These are phyloP conservation scores for Amanita phalloides DNA, from an alignment of 768 basidiomycete species.

Conservation along the genomic window DNA sequence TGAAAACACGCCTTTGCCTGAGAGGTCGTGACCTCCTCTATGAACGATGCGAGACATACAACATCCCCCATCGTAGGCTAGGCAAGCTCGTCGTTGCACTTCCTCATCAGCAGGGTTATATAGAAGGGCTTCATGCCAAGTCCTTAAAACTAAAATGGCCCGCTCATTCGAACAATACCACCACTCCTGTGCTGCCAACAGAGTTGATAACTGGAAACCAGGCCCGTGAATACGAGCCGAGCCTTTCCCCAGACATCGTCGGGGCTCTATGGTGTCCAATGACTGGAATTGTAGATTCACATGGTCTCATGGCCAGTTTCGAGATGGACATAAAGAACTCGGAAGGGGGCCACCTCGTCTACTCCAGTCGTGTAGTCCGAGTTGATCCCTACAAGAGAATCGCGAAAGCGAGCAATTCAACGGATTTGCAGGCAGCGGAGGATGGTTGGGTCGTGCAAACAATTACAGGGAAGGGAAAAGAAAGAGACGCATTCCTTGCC, in stretches of 20 bases:
- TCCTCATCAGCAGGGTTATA: slow-evolving; percentile 53
- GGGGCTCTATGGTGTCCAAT: slow-evolving; percentile 74
- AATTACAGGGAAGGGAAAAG: slow-evolving; percentile 36
- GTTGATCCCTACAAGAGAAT: slow-evolving; percentile 51
- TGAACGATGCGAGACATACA: slow-evolving; percentile 48
- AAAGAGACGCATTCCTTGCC: slow-evolving; percentile 56
- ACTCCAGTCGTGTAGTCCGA: slow-evolving; percentile 75
- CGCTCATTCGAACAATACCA: slow-evolving; percentile 20
- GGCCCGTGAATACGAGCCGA: slow-evolving; percentile 71
- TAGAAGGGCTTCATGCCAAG: slow-evolving; percentile 58
- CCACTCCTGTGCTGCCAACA: slow-evolving; percentile 42
- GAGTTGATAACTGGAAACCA: slow-evolving; percentile 56
- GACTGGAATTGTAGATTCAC: slow-evolving; percentile 88
- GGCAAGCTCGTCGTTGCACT: slow-evolving; percentile 90
- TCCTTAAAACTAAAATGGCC: slow-evolving; percentile 45
- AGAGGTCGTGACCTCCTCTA: slow-evolving; percentile 83
- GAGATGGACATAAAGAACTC: slow-evolving; percentile 74
- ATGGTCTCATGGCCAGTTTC: slow-evolving; percentile 71
- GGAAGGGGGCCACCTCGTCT: slow-evolving; percentile 59
- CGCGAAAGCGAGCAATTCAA: slow-evolving; percentile 9
- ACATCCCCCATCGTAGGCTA: slow-evolving; percentile 59
- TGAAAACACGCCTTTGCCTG: slow-evolving; percentile 81
- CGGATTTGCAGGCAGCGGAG: slow-evolving; percentile 22
- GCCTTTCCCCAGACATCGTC: slow-evolving; percentile 59
- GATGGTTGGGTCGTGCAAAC: slow-evolving; percentile 87